Evolutionary conservation across 2,329 filamentous ascomycete species (phyloP), one percentile per base, ranked within the genome.

Genomic region (Cercospora sojina): DNA sequence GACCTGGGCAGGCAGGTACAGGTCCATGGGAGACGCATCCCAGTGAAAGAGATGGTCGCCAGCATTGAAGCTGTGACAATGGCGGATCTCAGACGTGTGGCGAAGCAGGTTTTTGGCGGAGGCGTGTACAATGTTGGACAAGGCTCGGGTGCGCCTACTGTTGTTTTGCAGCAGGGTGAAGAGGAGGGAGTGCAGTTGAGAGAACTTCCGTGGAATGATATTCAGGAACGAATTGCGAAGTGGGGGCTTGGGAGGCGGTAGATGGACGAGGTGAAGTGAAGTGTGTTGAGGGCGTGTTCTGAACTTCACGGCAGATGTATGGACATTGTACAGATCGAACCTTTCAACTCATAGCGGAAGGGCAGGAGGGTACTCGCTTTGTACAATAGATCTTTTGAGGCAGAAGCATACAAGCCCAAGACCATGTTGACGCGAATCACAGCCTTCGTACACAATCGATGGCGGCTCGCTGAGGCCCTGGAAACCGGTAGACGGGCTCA

Each of bases 1-100:
- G 95, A 99, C 77, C 85, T 99, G 0, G 95, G 95, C 23, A 84
- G 95, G 69, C 94, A 97, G 78, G 92, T 99, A 10, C 95, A 98
- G 82, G 92, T 97, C n/a, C 93, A 98, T 77, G 95, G 94, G 23
- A 87, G 88, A 71, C 97, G 97, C 82, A 87, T 98, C 6, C 91
- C 94, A 1, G 93, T 97, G 7, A 87, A 88, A 71, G 93, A 98
- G 77, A 98, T 99, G 94, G 97, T 94, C 76, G 83, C 83, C 59
- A 88, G 89, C 76, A 99, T 99, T 71, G 91, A 97, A 76, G 84
- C 83, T 5, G 83, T 99, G 64, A 96, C 91, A 0, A 87, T 96
- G 0, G 74, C 86, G 9, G 95, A 99, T 78, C 81, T 99, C 70
- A 85, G 92, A 32, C 85, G 92, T 58, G 94, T 98, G 3, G 95